Evolutionary conservation across 768 basidiomycete species (phyloP).

Genomic region (Lepiota brunneoincarnata): DNA sequence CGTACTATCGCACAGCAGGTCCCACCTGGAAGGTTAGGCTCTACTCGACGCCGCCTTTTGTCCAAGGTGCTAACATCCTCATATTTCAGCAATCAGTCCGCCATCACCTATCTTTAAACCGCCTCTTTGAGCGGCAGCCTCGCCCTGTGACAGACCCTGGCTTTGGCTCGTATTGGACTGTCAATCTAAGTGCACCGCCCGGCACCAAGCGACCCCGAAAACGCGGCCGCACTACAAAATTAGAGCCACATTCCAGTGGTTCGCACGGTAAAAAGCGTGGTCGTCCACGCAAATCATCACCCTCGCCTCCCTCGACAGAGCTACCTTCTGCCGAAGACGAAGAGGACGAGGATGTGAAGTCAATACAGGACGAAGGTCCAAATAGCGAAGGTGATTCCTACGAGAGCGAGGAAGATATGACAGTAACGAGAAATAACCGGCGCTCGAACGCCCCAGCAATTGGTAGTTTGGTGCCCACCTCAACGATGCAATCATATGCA

Average conservation of each 20-base stretch:
- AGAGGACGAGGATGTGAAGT: constrained; percentile 34
- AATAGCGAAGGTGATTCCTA: constrained; percentile 48
- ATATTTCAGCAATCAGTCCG: constrained; percentile 75
- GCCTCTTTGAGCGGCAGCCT: constrained; percentile 78
- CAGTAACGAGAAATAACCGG: constrained; percentile 18
- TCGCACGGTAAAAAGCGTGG: constrained; percentile 6
- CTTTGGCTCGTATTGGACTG: constrained; percentile 88
- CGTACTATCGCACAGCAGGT: constrained; percentile 77
- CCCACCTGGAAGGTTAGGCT: constrained; percentile 77
- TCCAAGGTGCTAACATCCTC: constrained; percentile 13
- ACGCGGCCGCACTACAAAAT: constrained; percentile 48
- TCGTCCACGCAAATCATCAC: constrained; percentile 8
- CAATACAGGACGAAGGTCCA: constrained; percentile 31
- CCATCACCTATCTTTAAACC: constrained; percentile 80
- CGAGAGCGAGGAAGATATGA: constrained; percentile 69
- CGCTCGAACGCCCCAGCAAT: neutral
- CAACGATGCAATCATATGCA: constrained; percentile 29
- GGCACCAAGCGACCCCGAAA: constrained; percentile 86
- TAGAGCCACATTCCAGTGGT: neutral
- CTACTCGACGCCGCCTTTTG: constrained; percentile 5
- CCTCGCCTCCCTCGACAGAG: constrained; percentile 9
- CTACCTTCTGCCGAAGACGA: constrained; percentile 34
- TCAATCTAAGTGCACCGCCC: constrained; percentile 81
- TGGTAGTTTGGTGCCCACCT: constrained; percentile 19
- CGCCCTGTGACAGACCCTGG: constrained; percentile 83